Evolutionary conservation across 2,329 filamentous ascomycete genomes (phyloP), one percentile per base, ranked within the genome.

Genomic region (Chaetomiaceae sp.): DNA sequence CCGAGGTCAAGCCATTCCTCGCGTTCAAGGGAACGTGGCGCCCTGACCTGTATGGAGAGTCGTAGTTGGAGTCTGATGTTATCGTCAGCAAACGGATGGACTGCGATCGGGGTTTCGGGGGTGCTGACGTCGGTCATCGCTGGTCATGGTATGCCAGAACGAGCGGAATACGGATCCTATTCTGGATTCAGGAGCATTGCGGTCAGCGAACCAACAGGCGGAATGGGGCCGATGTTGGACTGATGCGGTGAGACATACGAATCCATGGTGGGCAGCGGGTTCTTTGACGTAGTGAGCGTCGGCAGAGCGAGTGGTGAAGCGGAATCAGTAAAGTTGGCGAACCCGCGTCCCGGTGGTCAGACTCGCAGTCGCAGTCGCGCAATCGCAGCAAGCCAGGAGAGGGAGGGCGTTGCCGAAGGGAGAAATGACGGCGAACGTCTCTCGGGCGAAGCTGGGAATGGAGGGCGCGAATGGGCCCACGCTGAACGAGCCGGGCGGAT

Each of bases 101-200:
- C 30, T 7, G 30, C 30, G 30, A n/a, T 12, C 7, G 30, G 7
- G 7, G 10, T 33, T 13, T 47, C 19, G 41, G 40, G 37, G 30
- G 54, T 45, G 73, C 81, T 66, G 72, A 85, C 82, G 82, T 71
- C 82, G 73, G 68, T 85, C 82, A 73, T 85, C 75, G 62, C 81
- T 85, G 70, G 82, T 85, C 80, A 85, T 93, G 61, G 87, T 83
- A 77, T 97, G 93, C 93, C 93, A 99, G 74, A 99, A 92, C 56
- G 87, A 87, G 71, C 87, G 87, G 71, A 93, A 87, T 70, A 86
- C 82, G 62, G 79, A 79, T 62, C 82, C 78, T 65, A 92, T 70
- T 64, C 85, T 85, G 60, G 37, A 60, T 57, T 34, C 21, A 43
- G 34, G 40, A 38, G 23, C 12, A 7, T 38, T 6, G 25, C 25